Base-by-base conservation (phyloP, 2,329 filamentous ascomycete species). In the Fonsecaea multimorphosa region DNA sequence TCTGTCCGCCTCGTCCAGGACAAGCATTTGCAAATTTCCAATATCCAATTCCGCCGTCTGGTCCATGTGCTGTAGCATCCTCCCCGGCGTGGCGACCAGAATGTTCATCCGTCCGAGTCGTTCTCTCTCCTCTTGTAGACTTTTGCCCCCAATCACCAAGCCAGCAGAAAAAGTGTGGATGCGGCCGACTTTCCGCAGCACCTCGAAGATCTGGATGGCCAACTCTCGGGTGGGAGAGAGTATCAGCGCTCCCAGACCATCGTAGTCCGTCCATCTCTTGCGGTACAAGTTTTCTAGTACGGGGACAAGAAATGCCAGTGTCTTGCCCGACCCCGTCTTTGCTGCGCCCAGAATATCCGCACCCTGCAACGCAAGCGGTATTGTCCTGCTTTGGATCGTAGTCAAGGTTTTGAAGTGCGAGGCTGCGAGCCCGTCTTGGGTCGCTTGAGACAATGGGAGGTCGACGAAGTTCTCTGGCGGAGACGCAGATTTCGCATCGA, bases 241-340 rank as follows among this genome's bases (percentile, higher is more conserved):
- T 70, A 99, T 92, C 69, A 99, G 85, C 3, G 95, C 95, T 8
- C 94, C 94, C 32, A 99, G 83, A 0, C 95, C 95, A 79, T 99
- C 95, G 72, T 89, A 85, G 73, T 96, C 91, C 16, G 95, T 91
- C 89, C 93, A 97, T 84, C 89, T 91, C 63, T 89, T 87, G 58
- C 93, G 89, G 78, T 96, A 95, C 2, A 99, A 85, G 73, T 94
- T 96, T 78, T 99, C 95, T 57, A 99, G 85, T 0, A 98, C 89
- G 1, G 95, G 95, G 1, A 98, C 82, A 7, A 99, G 81, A 76
- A 99, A 99, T 0, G 95, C 92, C 27, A 99, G 84, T 0, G 94
- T 98, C 82, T 98, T 98, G 74, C 94, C 94, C 75, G 91, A 96
- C 58, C 94, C 94, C 0, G 94, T 98, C 80, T 96, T 97, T 46